Evolutionary conservation across 1,284 basidiomycete genomes (phyloP).

Genomic region (Fomitopsis palustris): DNA sequence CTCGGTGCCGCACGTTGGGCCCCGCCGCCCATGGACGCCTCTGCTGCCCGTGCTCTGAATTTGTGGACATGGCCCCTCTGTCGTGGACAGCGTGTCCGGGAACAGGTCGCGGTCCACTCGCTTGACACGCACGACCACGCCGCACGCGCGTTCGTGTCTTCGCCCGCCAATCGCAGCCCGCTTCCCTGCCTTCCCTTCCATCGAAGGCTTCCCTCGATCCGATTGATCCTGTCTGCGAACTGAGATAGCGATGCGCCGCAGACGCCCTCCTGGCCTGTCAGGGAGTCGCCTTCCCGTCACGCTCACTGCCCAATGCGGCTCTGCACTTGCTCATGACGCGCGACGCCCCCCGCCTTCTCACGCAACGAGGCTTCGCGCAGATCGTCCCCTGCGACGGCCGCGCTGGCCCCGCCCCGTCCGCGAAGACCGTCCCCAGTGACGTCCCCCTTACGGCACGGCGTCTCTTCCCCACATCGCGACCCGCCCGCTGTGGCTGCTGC

Average conservation of each 20-base stretch:
- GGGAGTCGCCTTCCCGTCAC: neutral
- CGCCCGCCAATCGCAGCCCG: slow-evolving; percentile 2
- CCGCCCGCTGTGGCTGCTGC: neutral
- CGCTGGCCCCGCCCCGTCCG: neutral
- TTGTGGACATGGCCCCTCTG: neutral
- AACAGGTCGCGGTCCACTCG: neutral
- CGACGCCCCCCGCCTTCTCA: neutral
- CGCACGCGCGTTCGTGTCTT: neutral
- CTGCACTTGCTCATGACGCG: neutral
- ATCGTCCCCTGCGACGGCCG: slow-evolving; percentile 2
- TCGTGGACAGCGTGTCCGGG: neutral
- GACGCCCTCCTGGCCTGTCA: neutral
- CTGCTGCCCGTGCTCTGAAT: neutral
- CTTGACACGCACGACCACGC: slow-evolving; percentile 1
- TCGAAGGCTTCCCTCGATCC: slow-evolving; percentile 3
- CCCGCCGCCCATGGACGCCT: neutral
- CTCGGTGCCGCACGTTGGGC: neutral
- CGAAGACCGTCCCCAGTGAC: neutral
- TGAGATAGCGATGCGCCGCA: slow-evolving; percentile 3
- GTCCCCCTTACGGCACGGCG: slow-evolving; percentile 1
- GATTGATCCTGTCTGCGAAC: slow-evolving; percentile 4
- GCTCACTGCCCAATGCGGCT: neutral
- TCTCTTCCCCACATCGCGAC: neutral
- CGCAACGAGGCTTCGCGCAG: neutral
- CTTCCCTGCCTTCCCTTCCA: neutral